Conservation (phyloP, 495 filamentous ascomycete species). For the Neurospora sp. region DNA sequence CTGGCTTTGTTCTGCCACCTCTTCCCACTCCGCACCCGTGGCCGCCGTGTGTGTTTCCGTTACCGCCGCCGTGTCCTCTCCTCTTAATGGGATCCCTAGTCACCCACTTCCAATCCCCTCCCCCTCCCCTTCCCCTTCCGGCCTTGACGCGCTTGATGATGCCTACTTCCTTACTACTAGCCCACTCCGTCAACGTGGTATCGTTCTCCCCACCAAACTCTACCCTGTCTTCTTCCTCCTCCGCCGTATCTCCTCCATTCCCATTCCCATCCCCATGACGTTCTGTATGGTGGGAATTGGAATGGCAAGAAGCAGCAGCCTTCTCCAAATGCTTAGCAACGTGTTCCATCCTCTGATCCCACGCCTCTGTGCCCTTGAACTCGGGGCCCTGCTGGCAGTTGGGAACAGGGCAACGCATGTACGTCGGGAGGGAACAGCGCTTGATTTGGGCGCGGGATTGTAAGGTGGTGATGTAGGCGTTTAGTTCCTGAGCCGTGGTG, state of each 20-base stretch:
- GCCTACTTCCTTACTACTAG: slow-evolving; percentile 24
- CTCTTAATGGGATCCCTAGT: not conserved
- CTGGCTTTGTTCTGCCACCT: not conserved
- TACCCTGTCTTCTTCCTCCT: slow-evolving; percentile 16
- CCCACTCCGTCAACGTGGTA: slow-evolving; percentile 35
- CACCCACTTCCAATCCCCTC: not conserved
- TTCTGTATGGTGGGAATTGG: too few relatives aligned
- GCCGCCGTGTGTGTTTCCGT: not conserved
- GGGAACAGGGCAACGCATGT: slow-evolving; percentile 53
- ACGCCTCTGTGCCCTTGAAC: slow-evolving; percentile 56
- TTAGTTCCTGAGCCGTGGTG: not conserved
- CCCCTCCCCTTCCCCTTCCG: not conserved
- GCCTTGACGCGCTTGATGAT: slow-evolving; percentile 21
- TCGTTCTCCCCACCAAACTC: slow-evolving; percentile 31
- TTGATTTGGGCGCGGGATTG: slow-evolving; percentile 48
- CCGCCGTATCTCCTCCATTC: too few relatives aligned
- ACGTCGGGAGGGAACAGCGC: slow-evolving; percentile 50
- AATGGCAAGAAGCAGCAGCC: too few relatives aligned
- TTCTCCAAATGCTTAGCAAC: slow-evolving; percentile 49
- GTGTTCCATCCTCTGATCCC: slow-evolving; percentile 87
- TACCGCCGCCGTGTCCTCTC: not conserved
- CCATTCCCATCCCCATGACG: too few relatives aligned
- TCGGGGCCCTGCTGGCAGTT: slow-evolving; percentile 33
- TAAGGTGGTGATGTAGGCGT: slow-evolving; percentile 21
- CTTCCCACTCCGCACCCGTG: not conserved